A percentile compares a stretch with the other conserved stretches of the same genome.
Evolutionary conservation across 2,329 filamentous ascomycete species (phyloP).

Genomic region (Graphilbum fragrans): DNA sequence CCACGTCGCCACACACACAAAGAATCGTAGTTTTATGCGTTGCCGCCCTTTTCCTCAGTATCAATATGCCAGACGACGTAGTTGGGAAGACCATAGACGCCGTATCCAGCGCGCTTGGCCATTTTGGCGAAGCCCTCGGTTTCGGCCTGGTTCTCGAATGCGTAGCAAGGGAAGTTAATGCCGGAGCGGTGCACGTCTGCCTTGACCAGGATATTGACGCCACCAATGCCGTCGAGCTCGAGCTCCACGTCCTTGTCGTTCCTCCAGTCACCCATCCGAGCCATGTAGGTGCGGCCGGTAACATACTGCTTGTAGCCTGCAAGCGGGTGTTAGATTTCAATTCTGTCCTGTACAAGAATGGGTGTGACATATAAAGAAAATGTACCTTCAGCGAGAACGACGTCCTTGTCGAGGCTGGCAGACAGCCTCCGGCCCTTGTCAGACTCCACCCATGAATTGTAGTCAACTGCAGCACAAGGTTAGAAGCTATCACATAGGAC

Average conservation of each 20-base stretch:
- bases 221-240: constrained; percentile 87
- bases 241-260: constrained; percentile 88
- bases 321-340: too few species aligned
- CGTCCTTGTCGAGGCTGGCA: constrained; percentile 62
- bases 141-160: constrained; percentile 97
- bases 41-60: constrained; percentile 86
- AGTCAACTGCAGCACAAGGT: constrained; percentile 56
- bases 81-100: constrained; percentile 85
- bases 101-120: constrained; percentile 90
- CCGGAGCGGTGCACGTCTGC: constrained; percentile 93
- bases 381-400: constrained; percentile 75
- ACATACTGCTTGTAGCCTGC: constrained; percentile 85
- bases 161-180: constrained; percentile 93
- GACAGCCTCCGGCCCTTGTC: constrained; percentile 68
- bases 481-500: constrained; percentile 1
- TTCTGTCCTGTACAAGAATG: not conserved
- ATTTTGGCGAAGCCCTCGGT: constrained; percentile 98
- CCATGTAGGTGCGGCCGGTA: constrained; percentile 84
- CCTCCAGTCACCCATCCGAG: constrained; percentile 81
- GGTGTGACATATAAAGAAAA: too few species aligned
- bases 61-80: constrained; percentile 99
- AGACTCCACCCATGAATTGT: constrained; percentile 98
- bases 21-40: constrained; percentile 23
- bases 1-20: too few species aligned
- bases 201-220: constrained; percentile 95